Base-by-base conservation (phyloP, 1,139 yeast genomes). In the Yamadazyma siamensis region DNA sequence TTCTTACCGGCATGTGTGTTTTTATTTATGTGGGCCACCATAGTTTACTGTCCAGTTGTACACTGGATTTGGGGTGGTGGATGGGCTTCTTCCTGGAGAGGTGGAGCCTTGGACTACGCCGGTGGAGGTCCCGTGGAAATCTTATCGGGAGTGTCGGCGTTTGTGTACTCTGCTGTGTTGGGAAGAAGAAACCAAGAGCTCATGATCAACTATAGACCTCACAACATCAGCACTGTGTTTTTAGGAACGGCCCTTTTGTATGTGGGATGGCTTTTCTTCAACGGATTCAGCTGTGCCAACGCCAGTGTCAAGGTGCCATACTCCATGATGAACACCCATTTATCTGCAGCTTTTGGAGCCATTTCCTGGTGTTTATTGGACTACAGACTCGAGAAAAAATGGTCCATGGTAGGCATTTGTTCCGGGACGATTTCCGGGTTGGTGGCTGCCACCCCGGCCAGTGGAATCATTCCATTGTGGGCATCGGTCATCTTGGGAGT, bases 91-190 rank as follows among this genome's bases (percentile, higher is more conserved):
- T 36, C 43, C 11, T 75, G 68, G 58, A 71, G 75, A 46, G 89
- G 95, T 75, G 96, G 95, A 13, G 97, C 82, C 1, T 67, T 89
- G 35, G 98, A 91, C 56, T 91, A 87, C 57, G 97, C 98, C 19
- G 98, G 98, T 23, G 96, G 96, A 32, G 97, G 97, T 0, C 95
- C 96, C 1, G 96, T 91, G 25, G 97, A 91, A 57, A 86, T 91
- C 34, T 74, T 87, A 21, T 80, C 94, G 18, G 97, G 97, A 44
- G 83, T 87, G 15, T 84, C 88, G 25, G 96, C 95, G 2, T 80
- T 89, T 49, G 95, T 85, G 7, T 83, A 83, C 47, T 80, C 94
- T 11, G 77, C 80, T 37, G 87, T 85, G 36, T 66, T 88, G 34
- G 96, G 96, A 7, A 76, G 85, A 49, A 71, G 96, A 52, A 81